Percentiles rank a stretch among this genome's conserved stretches.
Evolutionary conservation across 2,329 filamentous ascomycete species (phyloP).

Genomic region (Alternaria solani): DNA sequence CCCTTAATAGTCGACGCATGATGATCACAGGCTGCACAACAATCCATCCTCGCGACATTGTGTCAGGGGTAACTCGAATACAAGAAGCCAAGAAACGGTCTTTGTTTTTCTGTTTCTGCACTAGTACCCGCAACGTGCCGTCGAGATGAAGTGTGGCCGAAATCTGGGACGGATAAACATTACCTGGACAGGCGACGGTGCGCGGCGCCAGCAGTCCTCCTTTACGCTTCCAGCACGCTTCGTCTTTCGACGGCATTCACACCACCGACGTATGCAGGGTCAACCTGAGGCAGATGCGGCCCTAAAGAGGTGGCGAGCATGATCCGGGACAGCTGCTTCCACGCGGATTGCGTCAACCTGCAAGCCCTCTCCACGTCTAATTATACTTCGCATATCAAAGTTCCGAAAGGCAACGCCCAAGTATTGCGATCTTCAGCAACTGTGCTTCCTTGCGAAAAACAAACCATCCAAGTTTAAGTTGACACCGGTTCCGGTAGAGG

Average conservation of each 20-base stretch:
- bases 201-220: neutral
- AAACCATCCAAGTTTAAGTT: neutral
- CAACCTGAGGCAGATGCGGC: conserved; percentile 11
- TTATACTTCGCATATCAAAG: conserved; percentile 9
- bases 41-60: neutral
- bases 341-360: conserved; percentile 1
- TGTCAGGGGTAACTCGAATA: neutral
- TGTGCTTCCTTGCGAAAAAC: neutral
- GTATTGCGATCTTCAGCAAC: neutral
- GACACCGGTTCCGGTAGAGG: neutral
- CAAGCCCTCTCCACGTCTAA: conserved; percentile 7
- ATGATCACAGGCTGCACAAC: conserved; percentile 11
- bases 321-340: conserved; percentile 1
- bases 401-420: neutral
- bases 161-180: conserved; percentile 3
- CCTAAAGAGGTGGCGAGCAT: conserved; percentile 3
- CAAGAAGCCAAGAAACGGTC: neutral
- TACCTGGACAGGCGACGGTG: neutral
- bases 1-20: neutral
- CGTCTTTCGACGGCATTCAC: neutral
- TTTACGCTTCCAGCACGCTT: neutral
- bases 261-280: conserved; percentile 5
- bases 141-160: conserved; percentile 4
- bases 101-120: conserved; percentile 6
- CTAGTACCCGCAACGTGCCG: neutral